Evolutionary conservation across 2,329 filamentous ascomycete genomes (phyloP), one percentile per base, ranked within the genome.

Genomic region (Cylindrodendrum hubeiense): DNA sequence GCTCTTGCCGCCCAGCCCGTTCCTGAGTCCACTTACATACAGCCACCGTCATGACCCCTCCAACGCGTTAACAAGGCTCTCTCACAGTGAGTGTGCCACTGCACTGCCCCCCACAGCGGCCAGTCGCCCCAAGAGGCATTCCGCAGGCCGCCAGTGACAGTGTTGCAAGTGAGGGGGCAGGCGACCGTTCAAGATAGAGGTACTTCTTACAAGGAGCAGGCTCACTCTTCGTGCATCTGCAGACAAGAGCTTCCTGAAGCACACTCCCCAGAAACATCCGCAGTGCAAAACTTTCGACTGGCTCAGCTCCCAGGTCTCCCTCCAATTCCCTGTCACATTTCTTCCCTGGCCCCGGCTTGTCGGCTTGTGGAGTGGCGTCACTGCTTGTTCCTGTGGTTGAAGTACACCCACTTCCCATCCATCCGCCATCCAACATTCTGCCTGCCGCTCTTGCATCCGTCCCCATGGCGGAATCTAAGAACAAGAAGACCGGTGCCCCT

Each of bases 381-480:
- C 43, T 24, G 12, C 21, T 46, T 30, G 28, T 30, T 30, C 21
- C 43, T 26, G 21, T n/a, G n/a, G n/a, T 34, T 49, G 41, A 41
- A 60, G 49, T 33, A 21, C 39, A 37, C 33, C 57, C 34, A 19
- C 39, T 22, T 39, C 21, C 33, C 22, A 33, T 37, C 28, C 39
- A 12, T n/a, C 26, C 13, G 12, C 39, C 28, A 24, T 33, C 30
- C 37, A 52, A 33, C 53, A 22, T 57, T 46, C 24, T 46, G 33
- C 34, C 37, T 44, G 15, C 21, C 10, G 49, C 26, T 3, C 33
- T 5, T 10, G 30, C 22, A 10, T 30, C 33, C 19, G 49, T 54
- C n/a, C 46, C 50, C 44, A 74, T 67, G 65, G 43, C 62, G 4
- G 69, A 66, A 51, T 34, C 52, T 15, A 60, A 66, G 28, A 59